Evolutionary conservation across 2,329 filamentous ascomycete genomes (phyloP), one percentile per base, ranked within the genome.

Genomic region (Shiraia bambusicola): DNA sequence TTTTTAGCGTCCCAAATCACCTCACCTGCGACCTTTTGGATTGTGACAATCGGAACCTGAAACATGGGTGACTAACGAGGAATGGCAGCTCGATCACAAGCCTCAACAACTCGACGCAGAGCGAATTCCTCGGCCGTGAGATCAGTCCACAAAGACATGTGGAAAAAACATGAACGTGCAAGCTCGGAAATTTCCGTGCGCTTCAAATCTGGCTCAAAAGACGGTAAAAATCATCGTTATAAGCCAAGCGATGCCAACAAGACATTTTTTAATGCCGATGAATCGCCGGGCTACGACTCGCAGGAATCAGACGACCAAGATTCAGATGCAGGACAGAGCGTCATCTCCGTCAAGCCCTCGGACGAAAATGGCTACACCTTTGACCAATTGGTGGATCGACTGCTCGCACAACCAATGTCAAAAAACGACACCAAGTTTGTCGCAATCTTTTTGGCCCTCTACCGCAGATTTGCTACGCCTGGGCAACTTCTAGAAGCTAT

Each of bases 381-480:
- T 38, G 73, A 76, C 36, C 72, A 75, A 44, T 66, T 77, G 4
- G 88, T 97, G 14, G 89, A 95, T 67, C 85, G 90, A n/a, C 77
- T 98, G 28, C 77, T 97, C 16, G 80, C 84, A 1, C 80, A 88
- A 48, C 87, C 88, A 26, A 84, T 92, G 72, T 90, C 88, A 19
- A 90, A 88, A 61, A 79, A 84, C n/a, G 93, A 97, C 63, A 79
- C 81, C 43, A 95, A 95, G 67, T 98, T 96, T 62, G 80, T 82
- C 1, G 83, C 90, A 31, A 84, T 95, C 13, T 97, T 97, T 59
- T 76, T 97, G 22, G 95, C 92, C 51, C 75, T 97, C 11, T 97
- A 97, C 69, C 86, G 93, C 49, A 94, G 93, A 66, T 97, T 98
- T 64, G 87, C 89, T 3, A 82, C 91, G 2, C 93, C 93, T 0